Conservation (phyloP, 441 rosid genomes). For the Bruguiera hainesii region DNA sequence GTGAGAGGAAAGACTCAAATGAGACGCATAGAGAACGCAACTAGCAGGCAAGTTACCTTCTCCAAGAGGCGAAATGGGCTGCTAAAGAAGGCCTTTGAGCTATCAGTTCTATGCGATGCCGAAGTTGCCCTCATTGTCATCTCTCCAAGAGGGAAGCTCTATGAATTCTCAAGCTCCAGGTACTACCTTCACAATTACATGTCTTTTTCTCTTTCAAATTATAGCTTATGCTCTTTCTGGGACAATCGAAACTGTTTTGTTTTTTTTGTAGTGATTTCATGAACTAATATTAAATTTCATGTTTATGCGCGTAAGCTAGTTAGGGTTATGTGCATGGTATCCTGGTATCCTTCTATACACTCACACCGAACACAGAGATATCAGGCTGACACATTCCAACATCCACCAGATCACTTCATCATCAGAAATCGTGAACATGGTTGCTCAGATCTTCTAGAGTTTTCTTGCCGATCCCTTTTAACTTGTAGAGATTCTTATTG, state of each 20-base stretch:
- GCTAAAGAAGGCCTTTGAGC: conserved; percentile 83
- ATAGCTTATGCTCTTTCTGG: neutral
- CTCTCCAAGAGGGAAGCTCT: conserved; percentile 82
- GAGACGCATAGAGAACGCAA: conserved; percentile 84
- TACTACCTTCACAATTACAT: conserved; percentile 4
- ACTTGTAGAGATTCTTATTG: too few relatives aligned
- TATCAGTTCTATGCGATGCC: conserved; percentile 88
- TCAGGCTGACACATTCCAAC: too few relatives aligned
- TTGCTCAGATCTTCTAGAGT: too few relatives aligned
- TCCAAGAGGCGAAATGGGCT: conserved; percentile 78
- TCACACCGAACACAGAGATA: too few relatives aligned
- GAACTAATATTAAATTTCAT: too few relatives aligned
- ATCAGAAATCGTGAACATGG: too few relatives aligned
- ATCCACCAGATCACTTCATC: too few relatives aligned
- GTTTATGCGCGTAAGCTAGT: neutral
- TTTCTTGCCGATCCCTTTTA: too few relatives aligned
- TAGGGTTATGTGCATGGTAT: conserved; percentile 1
- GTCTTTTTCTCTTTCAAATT: neutral
- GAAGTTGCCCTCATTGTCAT: conserved; percentile 78
- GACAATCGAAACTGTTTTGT: too few relatives aligned
- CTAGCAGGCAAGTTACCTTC: conserved; percentile 91
- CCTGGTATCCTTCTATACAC: too few relatives aligned
- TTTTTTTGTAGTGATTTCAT: too few relatives aligned
- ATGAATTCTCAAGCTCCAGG: conserved; percentile 79
- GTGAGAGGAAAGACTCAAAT: conserved; percentile 93